Evolutionary conservation across 192 early-diverging fungal genomes (phyloP), one percentile per base, ranked within the genome.

Genomic region (Entrophospora sp.): DNA sequence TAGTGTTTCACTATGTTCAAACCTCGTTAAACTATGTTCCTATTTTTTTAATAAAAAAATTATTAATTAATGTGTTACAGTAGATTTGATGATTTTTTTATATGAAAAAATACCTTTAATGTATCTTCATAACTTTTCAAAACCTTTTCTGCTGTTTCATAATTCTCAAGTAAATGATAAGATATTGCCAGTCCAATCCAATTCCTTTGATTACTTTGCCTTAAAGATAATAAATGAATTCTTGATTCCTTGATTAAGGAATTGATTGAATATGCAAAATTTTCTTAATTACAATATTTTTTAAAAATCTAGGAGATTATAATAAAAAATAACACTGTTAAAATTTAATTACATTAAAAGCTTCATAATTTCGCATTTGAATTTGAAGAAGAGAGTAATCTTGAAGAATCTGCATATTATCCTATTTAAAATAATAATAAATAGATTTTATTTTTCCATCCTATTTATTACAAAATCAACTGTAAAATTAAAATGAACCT

Each of bases 381-480:
- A 87, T 86, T 69, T 95, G 90, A 44, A 99, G 79, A 16, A 89
- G 69, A 13, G 90, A 87, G 61, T 89, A 84, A 70, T 99, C 96
- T 46, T 91, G 85, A 70, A 95, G 81, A 70, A 99, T 96, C 66
- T 92, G 90, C 49, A 93, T 74, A 76, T 99, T 95, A 53, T 91
- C 87, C 81, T 90, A 79, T 34, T 70, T 70, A 38, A 51, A 78
- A 55, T 30, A 13, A 20, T 69, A 25, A 3, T 35, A 24, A 52
- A 24, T 14, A 31, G 30, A 52, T 14, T 20, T 18, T 2, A n/a
- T n/a, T n/a, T n/a, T n/a, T n/a, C n/a, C n/a, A n/a, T n/a, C n/a
- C n/a, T n/a, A n/a, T n/a, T n/a, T n/a, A n/a, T n/a, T n/a, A n/a
- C n/a, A n/a, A n/a, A n/a, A n/a, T n/a, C n/a, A n/a, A n/a, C n/a